phyloP scores from a whole-genome alignment of 1,284 basidiomycete genomes.

The Leccinum pseudoinsigne region DNA sequence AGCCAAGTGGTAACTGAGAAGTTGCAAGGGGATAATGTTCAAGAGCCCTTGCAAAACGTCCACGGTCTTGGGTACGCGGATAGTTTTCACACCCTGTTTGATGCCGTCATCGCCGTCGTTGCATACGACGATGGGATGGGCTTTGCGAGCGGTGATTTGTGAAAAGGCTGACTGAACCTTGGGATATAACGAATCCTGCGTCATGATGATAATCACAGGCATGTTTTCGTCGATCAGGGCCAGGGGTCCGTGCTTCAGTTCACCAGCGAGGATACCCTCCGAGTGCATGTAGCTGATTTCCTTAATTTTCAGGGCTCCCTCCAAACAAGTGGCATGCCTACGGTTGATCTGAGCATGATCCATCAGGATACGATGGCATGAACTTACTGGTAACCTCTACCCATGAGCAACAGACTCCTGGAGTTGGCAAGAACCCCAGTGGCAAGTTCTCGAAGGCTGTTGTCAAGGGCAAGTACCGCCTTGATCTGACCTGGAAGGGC shows the following conservation, averaged over 20 bases:
- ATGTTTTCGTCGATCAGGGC: constrained; percentile 98
- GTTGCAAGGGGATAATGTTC: constrained; percentile 96
- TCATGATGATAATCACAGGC: constrained; percentile 99
- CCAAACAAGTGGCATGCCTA: constrained; percentile 92
- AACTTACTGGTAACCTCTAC: constrained; percentile 92
- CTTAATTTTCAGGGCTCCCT: constrained; percentile 99
- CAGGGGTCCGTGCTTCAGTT: constrained; percentile 98
- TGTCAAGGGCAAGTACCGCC: constrained; percentile 83
- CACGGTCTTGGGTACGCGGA: constrained; percentile 91
- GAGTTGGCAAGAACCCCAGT: constrained; percentile 77
- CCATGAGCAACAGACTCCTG: constrained; percentile 95
- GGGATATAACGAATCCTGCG: constrained; percentile 96
- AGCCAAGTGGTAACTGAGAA: constrained; percentile 96
- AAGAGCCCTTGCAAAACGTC: constrained; percentile 96
- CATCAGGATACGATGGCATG: no score
- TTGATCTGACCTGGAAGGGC: constrained; percentile 90
- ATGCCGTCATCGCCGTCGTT: constrained; percentile 92
- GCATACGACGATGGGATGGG: constrained; percentile 94
- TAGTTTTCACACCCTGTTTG: constrained; percentile 75
- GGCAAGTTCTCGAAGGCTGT: constrained; percentile 80
- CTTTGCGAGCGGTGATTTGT: constrained; percentile 97
- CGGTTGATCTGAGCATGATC: constrained; percentile 2
- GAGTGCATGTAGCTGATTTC: constrained; percentile 96
- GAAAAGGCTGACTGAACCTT: constrained; percentile 96
- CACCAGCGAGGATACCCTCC: constrained; percentile 94